Conservation (phyloP, 1,284 basidiomycete genomes). For the Kalmanozyma brasiliensis region DNA sequence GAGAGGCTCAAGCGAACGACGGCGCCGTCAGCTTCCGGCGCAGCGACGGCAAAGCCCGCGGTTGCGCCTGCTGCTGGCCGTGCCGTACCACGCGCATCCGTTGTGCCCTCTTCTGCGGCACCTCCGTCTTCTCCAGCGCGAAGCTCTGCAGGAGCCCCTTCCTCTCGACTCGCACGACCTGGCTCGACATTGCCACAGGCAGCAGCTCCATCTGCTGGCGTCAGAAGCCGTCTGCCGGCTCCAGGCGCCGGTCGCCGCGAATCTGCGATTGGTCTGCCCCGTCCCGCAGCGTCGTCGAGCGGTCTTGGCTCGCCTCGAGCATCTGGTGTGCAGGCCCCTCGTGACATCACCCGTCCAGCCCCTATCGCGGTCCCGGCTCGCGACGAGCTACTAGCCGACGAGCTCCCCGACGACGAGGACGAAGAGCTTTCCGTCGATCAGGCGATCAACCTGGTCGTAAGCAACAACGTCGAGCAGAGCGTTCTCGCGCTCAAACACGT, state of each 20-base stretch:
- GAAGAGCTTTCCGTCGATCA: slow-evolving; percentile 54
- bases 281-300: slow-evolving; percentile 13
- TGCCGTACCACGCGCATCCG: slow-evolving; percentile 30
- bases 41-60: slow-evolving; percentile 12
- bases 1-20: slow-evolving; percentile 85
- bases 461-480: slow-evolving; percentile 82
- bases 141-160: slow-evolving; percentile 23
- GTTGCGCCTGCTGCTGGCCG: slow-evolving; percentile 10
- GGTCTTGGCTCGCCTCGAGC: slow-evolving; percentile 26
- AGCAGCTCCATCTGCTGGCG: slow-evolving; percentile 27
- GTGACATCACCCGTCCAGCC: slow-evolving; percentile 9
- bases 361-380: slow-evolving; percentile 10
- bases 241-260: slow-evolving; percentile 42
- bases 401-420: slow-evolving; percentile 43
- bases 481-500: slow-evolving; percentile 91
- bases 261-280: slow-evolving; percentile 42
- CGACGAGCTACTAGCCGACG: slow-evolving; percentile 35
- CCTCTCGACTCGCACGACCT: slow-evolving; percentile 42
- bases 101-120: slow-evolving; percentile 19
- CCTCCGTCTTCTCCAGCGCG: slow-evolving; percentile 31
- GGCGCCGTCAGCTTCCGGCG: slow-evolving; percentile 24
- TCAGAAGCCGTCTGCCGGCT: slow-evolving; percentile 34
- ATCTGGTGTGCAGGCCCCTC: slow-evolving; percentile 23
- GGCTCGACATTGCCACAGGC: slow-evolving; percentile 19
- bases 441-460: slow-evolving; percentile 73